Conservation (phyloP, 805 yeast genomes). For the Lipomyces orientalis region DNA sequence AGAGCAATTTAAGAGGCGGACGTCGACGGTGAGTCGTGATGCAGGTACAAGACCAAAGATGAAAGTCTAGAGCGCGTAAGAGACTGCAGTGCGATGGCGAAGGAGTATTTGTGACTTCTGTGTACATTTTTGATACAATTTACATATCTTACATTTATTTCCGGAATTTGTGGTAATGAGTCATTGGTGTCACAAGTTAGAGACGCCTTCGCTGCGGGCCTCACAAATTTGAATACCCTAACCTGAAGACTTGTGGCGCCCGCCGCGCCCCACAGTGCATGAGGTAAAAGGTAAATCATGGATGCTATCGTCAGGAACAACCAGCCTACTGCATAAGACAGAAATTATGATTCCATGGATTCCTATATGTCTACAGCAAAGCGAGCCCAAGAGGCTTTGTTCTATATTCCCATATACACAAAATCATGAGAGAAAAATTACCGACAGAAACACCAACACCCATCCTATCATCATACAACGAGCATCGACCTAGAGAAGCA, state of each 20-base stretch:
- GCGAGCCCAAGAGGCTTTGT: background rate
- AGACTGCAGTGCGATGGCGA: background rate
- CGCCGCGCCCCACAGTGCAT: too few species aligned
- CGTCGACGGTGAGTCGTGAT: constrained; percentile 15
- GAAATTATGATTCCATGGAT: background rate
- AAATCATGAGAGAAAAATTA: background rate
- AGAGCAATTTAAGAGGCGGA: constrained; percentile 42
- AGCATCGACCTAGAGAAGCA: background rate
- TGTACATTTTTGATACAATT: background rate
- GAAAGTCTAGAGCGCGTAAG: background rate
- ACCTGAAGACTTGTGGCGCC: constrained; percentile 9
- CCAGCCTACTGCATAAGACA: background rate
- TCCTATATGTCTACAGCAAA: background rate
- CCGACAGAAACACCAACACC: background rate
- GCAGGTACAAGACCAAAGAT: background rate
- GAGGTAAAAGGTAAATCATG: too few species aligned
- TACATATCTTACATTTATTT: background rate
- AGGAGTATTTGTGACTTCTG: background rate
- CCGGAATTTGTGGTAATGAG: background rate
- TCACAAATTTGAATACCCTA: constrained; percentile 4
- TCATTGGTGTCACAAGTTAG: background rate
- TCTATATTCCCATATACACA: background rate
- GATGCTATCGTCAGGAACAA: background rate
- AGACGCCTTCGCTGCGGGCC: too few species aligned
- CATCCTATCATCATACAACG: background rate